Evolutionary conservation across 140 eudicot species (phyloP), one percentile per base, ranked within the genome.

Genomic region (Anethum foeniculum): DNA sequence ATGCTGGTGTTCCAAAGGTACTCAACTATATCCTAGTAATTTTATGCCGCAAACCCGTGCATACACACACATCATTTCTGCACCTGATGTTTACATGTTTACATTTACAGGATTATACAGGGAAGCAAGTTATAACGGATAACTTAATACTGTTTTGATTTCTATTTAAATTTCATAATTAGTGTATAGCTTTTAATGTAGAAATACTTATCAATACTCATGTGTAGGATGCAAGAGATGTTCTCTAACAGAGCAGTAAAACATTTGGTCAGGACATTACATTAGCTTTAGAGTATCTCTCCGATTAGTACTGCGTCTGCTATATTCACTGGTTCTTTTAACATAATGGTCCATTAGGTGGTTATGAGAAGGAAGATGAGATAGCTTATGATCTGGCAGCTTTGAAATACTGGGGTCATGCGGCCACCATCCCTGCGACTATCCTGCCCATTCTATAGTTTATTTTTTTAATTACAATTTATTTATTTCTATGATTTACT

Each of bases 1-100:
- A 95, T 78, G 84, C 84, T n/a, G 99, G 99, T 71, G 97, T 95
- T 16, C 97, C 99, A 14, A 95, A 95, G 99, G 99, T 92, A 39
- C 44, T 27, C 75, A 10, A 7, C 15, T 23, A 0, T 48, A 15
- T 28, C 43, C 8, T 3, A 5, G 0, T 3, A 6, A 58, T 65
- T 28, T 65, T 65, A 28, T 65, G 21, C 41, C 4, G 19, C 62
- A 28, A 3, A 13, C 15, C 15, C 0, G 10, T 23, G 1, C 74
- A 32, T n/a, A 6, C 43, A 27, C 38, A 68, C 28, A 67, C 30
- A 34, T 34, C 38, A 34, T 34, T 34, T 34, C 38, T 34, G 38
- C 38, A 34, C 38, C 38, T 34, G 38, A 34, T 34, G 38, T 34
- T 34, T 34, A 34, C 38, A 34, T 34, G 38, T 34, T 34, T 34